A percentile compares a stretch with the other conserved stretches of the same genome.
Evolutionary conservation across 2,329 filamentous ascomycete species (phyloP).

Genomic region (Colletotrichum simmondsii): DNA sequence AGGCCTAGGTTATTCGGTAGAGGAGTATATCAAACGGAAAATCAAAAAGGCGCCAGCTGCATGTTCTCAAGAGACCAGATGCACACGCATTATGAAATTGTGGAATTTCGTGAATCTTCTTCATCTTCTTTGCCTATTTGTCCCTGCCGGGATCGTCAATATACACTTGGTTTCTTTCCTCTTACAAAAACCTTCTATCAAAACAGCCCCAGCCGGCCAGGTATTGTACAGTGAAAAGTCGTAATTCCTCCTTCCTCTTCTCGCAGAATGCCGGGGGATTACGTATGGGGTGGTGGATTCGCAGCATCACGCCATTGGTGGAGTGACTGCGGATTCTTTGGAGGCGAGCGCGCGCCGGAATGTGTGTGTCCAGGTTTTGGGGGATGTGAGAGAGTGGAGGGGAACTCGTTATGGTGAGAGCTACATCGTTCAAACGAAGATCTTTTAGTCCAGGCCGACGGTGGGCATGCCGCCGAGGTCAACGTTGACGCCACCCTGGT

Average conservation of each 20-base stretch:
- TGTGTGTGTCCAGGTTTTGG: neutral
- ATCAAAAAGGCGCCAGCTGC: neutral
- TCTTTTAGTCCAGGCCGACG: slow-evolving; percentile 64
- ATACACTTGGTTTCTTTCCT: slow-evolving; percentile 33
- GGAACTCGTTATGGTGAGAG: slow-evolving; percentile 8
- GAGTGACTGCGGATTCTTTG: slow-evolving; percentile 23
- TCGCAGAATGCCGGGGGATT: slow-evolving; percentile 26
- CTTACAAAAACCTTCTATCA: slow-evolving; percentile 55
- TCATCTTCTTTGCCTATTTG: slow-evolving; percentile 26
- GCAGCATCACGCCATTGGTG: slow-evolving; percentile 16
- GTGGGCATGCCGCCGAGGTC: slow-evolving; percentile 61
- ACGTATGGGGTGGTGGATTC: slow-evolving; percentile 4
- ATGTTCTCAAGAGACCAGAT: neutral
- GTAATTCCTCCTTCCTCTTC: slow-evolving; percentile 25
- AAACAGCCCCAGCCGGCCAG: slow-evolving; percentile 47
- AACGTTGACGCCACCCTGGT: slow-evolving; percentile 43
- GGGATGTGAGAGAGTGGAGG: slow-evolving; percentile 20
- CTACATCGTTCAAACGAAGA: neutral
- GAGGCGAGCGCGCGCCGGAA: neutral
- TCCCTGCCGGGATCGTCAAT: slow-evolving; percentile 32
- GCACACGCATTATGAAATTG: neutral
- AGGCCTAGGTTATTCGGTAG: slow-evolving; percentile 41
- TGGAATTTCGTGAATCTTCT: slow-evolving; percentile 10
- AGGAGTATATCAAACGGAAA: slow-evolving; percentile 16
- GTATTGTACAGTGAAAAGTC: slow-evolving; percentile 53